Evolutionary conservation across 2,329 filamentous ascomycete genomes (phyloP), one percentile per base, ranked within the genome.

Genomic region (Aspergillus fijiensis): DNA sequence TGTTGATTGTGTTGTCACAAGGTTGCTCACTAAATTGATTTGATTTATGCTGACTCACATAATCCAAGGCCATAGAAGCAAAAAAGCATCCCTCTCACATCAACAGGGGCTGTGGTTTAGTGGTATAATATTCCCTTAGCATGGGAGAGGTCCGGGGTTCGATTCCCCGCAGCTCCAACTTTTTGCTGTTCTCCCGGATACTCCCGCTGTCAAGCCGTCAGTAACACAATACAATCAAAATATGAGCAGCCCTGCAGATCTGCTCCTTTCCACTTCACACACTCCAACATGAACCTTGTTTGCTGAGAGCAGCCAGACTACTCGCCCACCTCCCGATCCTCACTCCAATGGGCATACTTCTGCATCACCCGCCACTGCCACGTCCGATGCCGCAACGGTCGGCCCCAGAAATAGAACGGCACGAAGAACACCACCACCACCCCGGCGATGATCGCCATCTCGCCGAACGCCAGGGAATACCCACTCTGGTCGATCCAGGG

Each of bases 131-230:
- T 62, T 62, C 60, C 51, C 60, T 62, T 63, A 60, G 56, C 59
- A 63, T 61, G 59, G 51, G 59, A 63, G 57, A 63, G 61, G 56
- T 61, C 57, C 59, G 61, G 59, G 61, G 61, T 63, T 63, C 61
- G 52, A 60, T 60, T 62, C 57, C 58, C 62, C 55, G 60, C 51
- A 49, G 29, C 53, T 61, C 59, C 59, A 63, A 55, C 27, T 54
- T 42, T 59, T 35, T 35, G 11, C 12, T 16, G 4, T 16, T 16
- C 14, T 5, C 33, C 12, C 11, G 11, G 11, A 4, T 12, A 16
- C 12, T 35, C 11, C 33, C 33, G 2, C 5, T 35, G 33, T 5
- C 11, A 35, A 2, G 14, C 11, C 33, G 33, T 35, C 9, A 16
- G 1, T 1, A 12, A 35, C 33, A 35, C 33, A 12, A 5, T 4